Percentiles rank a stretch among this genome's conserved stretches.
These are phyloP conservation scores for Penicillium sp. DNA, from an alignment of 2,329 filamentous ascomycete genomes.

Conservation along the genomic window DNA sequence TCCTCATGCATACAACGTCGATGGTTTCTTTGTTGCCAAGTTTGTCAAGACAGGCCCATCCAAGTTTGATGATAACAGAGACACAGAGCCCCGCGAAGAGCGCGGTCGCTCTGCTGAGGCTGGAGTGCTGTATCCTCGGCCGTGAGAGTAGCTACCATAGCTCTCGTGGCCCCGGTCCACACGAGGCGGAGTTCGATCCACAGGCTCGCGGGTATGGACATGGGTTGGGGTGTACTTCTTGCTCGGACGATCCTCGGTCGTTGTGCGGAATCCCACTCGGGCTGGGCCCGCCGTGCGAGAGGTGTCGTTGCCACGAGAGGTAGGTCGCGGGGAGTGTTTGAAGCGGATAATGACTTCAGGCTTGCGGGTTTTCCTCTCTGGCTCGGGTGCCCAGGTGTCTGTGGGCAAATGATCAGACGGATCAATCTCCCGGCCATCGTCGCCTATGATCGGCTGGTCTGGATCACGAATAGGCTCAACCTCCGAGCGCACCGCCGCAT, in stretches of 20 bases:
- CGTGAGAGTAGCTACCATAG: conserved; percentile 18
- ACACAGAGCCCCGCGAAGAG: conserved; percentile 32
- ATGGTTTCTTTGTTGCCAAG: too few species aligned
- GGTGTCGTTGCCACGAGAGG: conserved; percentile 23
- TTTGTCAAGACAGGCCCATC: too few species aligned
- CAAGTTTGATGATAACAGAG: too few species aligned
- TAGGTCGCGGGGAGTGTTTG: conserved; percentile 39
- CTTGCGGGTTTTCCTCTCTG: conserved; percentile 58
- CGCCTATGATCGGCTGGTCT: conserved; percentile 61
- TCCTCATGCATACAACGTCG: too few species aligned
- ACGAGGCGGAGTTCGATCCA: conserved; percentile 28
- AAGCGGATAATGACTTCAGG: conserved; percentile 52
- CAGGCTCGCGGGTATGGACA: conserved; percentile 14
- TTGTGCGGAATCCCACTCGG: conserved; percentile 26
- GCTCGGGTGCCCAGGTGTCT: conserved; percentile 67
- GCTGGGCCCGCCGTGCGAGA: conserved; percentile 19
- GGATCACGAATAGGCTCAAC: conserved; percentile 43
- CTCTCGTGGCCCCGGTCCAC: conserved; percentile 18
- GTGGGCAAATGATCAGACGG: conserved; percentile 66
- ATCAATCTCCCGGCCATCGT: conserved; percentile 65
- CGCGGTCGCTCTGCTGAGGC: conserved; percentile 24
- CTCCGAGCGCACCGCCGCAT: conserved; percentile 40
- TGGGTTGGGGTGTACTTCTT: conserved; percentile 21
- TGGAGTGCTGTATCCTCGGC: conserved; percentile 28
- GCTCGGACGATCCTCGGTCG: conserved; percentile 17